These are phyloP conservation scores for Kitagawia praeruptora DNA, from an alignment of 129 eudicot genomes.

Conservation along the genomic window DNA sequence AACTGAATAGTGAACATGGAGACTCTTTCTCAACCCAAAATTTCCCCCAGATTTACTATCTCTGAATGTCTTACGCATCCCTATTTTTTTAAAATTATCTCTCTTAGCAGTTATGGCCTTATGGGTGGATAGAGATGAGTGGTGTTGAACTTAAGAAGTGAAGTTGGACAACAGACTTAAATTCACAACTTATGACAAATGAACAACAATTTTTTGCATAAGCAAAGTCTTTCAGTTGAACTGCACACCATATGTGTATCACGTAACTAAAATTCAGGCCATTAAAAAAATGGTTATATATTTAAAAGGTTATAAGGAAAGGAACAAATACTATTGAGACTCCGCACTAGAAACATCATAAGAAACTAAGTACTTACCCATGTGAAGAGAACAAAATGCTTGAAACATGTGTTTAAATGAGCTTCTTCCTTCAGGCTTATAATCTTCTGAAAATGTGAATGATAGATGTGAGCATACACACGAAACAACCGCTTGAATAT, in stretches of 20 bases:
- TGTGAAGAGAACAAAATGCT: conserved; percentile 70
- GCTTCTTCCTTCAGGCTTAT: conserved; percentile 65
- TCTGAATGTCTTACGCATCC: background rate
- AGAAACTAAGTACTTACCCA: conserved; percentile 30
- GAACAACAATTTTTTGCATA: background rate
- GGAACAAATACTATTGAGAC: background rate
- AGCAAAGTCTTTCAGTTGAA: background rate
- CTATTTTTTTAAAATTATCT: background rate
- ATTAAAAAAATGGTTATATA: too few relatives aligned
- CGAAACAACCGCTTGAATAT: conserved; percentile 52
- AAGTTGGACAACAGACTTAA: background rate
- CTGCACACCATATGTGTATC: background rate
- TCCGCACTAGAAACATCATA: background rate
- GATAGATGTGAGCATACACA: conserved; percentile 66
- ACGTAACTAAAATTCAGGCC: background rate
- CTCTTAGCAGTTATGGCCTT: background rate
- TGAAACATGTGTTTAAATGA: conserved; percentile 60
- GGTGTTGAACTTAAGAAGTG: background rate
- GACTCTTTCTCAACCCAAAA: background rate
- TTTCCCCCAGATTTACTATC: background rate
- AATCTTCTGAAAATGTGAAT: conserved; percentile 63
- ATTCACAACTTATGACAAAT: background rate
- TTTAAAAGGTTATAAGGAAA: background rate
- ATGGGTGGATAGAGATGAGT: background rate
- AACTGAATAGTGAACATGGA: background rate